Conservation (phyloP, 192 early-diverging fungal species). For the Chytriomyces sp. region DNA sequence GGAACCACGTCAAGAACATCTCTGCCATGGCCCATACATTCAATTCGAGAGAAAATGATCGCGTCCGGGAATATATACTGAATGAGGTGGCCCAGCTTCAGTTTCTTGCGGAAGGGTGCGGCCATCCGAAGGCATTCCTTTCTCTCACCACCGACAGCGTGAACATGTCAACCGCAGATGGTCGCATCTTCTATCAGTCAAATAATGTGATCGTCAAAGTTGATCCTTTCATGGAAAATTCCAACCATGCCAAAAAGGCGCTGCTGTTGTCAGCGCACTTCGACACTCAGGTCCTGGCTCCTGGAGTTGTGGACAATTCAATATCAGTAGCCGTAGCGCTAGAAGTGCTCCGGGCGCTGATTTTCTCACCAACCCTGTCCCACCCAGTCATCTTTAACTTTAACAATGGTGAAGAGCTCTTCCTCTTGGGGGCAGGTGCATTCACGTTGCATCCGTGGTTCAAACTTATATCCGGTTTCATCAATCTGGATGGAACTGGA, state of each 20-base stretch:
- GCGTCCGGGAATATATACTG: constrained; percentile 8
- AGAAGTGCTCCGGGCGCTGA: constrained; percentile 34
- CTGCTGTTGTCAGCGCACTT: constrained; percentile 52
- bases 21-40: neutral
- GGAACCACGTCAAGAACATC: constrained; percentile 22
- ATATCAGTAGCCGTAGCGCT: constrained; percentile 46
- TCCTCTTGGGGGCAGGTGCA: constrained; percentile 39
- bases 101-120: neutral
- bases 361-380: constrained; percentile 23
- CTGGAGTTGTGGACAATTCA: constrained; percentile 53
- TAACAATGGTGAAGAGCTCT: constrained; percentile 55
- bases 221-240: neutral
- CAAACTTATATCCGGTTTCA: constrained; percentile 41
- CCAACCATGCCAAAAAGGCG: constrained; percentile 3
- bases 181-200: constrained; percentile 19
- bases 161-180: constrained; percentile 10
- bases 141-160: constrained; percentile 11
- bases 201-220: constrained; percentile 25
- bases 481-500: constrained; percentile 56
- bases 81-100: neutral
- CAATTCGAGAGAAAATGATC: constrained; percentile 24
- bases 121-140: neutral
- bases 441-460: constrained; percentile 49
- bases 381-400: constrained; percentile 46
- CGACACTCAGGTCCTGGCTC: constrained; percentile 40